phyloP scores from a whole-genome alignment of 306 rosid species.

The Macrotyloma uniflorum region DNA sequence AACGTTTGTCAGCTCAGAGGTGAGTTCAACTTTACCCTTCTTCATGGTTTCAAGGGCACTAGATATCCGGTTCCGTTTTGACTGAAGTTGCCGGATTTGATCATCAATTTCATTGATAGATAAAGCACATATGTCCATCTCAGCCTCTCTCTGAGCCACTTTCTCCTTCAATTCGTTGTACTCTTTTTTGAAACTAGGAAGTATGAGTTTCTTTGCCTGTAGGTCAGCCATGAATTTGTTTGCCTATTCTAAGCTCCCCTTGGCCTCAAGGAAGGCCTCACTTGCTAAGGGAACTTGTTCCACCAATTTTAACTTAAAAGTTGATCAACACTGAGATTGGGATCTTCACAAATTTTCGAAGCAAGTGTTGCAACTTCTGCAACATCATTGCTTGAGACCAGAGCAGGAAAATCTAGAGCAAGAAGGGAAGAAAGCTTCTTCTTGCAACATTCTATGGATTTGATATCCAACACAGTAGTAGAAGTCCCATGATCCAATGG shows the following conservation, averaged over 20 bases:
- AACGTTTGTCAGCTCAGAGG: neutral
- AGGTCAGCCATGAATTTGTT: slow-evolving; percentile 25
- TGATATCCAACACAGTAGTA: neutral
- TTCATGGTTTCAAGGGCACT: slow-evolving; percentile 10
- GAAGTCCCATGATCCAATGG: neutral
- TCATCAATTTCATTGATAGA: slow-evolving; percentile 35
- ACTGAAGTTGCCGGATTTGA: slow-evolving; percentile 36
- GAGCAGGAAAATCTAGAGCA: slow-evolving; percentile 37
- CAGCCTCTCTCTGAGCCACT: slow-evolving; percentile 1
- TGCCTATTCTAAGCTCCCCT: slow-evolving; percentile 19
- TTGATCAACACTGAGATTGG: slow-evolving; percentile 31
- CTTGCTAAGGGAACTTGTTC: slow-evolving; percentile 34
- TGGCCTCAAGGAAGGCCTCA: slow-evolving; percentile 35
- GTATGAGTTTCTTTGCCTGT: slow-evolving; percentile 30
- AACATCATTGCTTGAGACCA: slow-evolving; percentile 25
- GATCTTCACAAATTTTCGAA: slow-evolving; percentile 25
- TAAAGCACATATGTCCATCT: neutral
- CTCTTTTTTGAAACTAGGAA: slow-evolving; percentile 17
- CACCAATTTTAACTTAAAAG: slow-evolving; percentile 36
- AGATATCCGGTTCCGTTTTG: neutral
- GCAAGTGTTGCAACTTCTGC: neutral
- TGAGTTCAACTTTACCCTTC: slow-evolving; percentile 16
- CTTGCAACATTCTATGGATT: slow-evolving; percentile 22
- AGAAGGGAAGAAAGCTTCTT: slow-evolving; percentile 43
- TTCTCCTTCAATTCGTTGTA: slow-evolving; percentile 31